Conservation (phyloP, 768 basidiomycete genomes). For the Lanmaoa rubissima region DNA sequence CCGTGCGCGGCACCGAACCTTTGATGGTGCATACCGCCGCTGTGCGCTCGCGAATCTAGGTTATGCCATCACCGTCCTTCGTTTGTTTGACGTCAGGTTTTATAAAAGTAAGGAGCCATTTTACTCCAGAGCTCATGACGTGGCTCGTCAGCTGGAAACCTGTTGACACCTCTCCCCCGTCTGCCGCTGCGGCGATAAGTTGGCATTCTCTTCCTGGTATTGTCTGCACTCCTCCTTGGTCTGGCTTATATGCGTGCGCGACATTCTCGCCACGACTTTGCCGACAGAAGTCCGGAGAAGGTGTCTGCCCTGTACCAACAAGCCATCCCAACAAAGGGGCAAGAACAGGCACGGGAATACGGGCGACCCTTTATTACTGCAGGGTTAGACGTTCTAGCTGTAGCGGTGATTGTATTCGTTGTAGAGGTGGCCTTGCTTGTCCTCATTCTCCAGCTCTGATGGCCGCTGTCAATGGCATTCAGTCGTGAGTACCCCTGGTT, state of each 20-base stretch:
- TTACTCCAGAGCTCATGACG: neutral
- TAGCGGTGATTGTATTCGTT: constrained; percentile 56
- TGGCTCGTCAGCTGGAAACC: neutral
- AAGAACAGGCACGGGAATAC: constrained; percentile 59
- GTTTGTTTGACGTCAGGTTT: constrained; percentile 76
- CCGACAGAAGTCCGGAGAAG: constrained; percentile 49
- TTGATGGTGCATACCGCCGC: constrained; percentile 78
- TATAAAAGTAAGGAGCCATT: constrained; percentile 55
- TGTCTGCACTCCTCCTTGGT: constrained; percentile 60
- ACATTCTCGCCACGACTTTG: constrained; percentile 73
- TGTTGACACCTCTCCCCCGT: neutral
- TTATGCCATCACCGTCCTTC: constrained; percentile 69
- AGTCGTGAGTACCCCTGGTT: constrained; percentile 5
- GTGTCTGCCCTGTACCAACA: constrained; percentile 26
- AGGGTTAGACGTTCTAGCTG: constrained; percentile 63
- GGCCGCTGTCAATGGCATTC: constrained; percentile 15
- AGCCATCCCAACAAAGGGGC: constrained; percentile 56
- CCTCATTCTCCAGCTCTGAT: constrained; percentile 46
- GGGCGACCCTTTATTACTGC: constrained; percentile 80
- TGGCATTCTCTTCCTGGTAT: constrained; percentile 62
- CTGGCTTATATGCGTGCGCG: constrained; percentile 59
- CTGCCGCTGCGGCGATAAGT: constrained; percentile 27
- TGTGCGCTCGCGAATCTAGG: constrained; percentile 74
- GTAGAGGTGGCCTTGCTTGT: constrained; percentile 67
- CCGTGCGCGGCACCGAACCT: constrained; percentile 77